Conservation (phyloP, 2,329 filamentous ascomycete species). For the Westerdykella sp. region DNA sequence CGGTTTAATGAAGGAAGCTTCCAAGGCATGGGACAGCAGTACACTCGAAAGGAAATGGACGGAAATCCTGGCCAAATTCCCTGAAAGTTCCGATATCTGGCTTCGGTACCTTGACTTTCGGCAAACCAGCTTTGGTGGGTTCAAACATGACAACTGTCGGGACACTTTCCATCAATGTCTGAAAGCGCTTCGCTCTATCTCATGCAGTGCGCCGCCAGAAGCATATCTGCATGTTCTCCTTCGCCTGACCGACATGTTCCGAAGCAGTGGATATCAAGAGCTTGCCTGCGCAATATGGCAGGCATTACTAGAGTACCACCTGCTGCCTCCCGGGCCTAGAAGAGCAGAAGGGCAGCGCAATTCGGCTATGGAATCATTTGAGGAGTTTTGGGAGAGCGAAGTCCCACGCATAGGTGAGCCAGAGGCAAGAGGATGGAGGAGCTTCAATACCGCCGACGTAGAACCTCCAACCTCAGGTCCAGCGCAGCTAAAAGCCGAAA, state of each 20-base stretch:
- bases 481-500: conserved; percentile 1
- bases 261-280: conserved; percentile 73
- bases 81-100: conserved; percentile 62
- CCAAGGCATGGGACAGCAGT: conserved; percentile 64
- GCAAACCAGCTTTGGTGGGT: conserved; percentile 60
- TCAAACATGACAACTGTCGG: conserved; percentile 62
- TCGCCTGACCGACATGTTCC: conserved; percentile 65
- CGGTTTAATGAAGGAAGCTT: conserved; percentile 66
- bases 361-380: conserved; percentile 42
- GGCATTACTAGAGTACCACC: conserved; percentile 65
- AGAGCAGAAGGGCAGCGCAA: conserved; percentile 2
- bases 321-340: conserved; percentile 40
- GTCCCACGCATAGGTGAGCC: conserved; percentile 69
- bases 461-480: conserved; percentile 1
- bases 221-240: conserved; percentile 62
- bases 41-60: conserved; percentile 61
- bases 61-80: conserved; percentile 51
- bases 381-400: conserved; percentile 84
- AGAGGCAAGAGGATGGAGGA: conserved; percentile 63
- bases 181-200: conserved; percentile 23
- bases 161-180: conserved; percentile 55
- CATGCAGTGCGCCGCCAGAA: conserved; percentile 4
- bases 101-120: conserved; percentile 63
- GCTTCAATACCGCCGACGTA: conserved; percentile 36
- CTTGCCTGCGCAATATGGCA: conserved; percentile 78